Conservation (phyloP, 2,329 filamentous ascomycete genomes). For the Tolypocladium pustulatum region DNA sequence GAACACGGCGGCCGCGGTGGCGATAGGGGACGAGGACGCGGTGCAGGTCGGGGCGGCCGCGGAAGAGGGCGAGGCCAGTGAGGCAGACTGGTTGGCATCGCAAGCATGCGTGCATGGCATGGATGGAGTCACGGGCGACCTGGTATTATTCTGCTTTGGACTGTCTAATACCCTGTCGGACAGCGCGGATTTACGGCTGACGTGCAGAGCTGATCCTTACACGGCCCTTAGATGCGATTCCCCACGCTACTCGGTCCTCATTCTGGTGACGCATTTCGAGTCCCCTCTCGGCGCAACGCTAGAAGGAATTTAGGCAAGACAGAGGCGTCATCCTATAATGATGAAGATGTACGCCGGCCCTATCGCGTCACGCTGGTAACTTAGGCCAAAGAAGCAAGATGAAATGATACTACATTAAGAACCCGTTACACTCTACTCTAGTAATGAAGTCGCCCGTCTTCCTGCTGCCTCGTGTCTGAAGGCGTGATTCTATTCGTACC, state of each 20-base stretch:
- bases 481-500: background rate
- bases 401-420: constrained; percentile 1
- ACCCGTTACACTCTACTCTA: constrained; percentile 1
- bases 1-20: constrained; percentile 42
- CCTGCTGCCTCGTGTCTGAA: background rate
- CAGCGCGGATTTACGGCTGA: background rate
- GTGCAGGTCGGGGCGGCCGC: constrained; percentile 25
- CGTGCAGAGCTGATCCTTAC: background rate
- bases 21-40: constrained; percentile 29
- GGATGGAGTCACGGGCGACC: background rate
- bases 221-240: background rate
- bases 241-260: background rate
- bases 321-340: background rate
- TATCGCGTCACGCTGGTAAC: background rate
- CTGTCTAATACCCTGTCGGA: background rate
- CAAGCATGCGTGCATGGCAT: background rate
- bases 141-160: background rate
- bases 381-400: background rate
- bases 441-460: background rate
- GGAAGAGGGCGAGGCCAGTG: constrained; percentile 24
- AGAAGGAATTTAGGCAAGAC: background rate
- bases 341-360: background rate
- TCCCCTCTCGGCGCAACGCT: background rate
- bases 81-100: constrained; percentile 3
- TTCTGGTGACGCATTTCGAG: background rate